phyloP scores from a whole-genome alignment of 495 filamentous ascomycete genomes.

The Achaetomiella virescens region DNA sequence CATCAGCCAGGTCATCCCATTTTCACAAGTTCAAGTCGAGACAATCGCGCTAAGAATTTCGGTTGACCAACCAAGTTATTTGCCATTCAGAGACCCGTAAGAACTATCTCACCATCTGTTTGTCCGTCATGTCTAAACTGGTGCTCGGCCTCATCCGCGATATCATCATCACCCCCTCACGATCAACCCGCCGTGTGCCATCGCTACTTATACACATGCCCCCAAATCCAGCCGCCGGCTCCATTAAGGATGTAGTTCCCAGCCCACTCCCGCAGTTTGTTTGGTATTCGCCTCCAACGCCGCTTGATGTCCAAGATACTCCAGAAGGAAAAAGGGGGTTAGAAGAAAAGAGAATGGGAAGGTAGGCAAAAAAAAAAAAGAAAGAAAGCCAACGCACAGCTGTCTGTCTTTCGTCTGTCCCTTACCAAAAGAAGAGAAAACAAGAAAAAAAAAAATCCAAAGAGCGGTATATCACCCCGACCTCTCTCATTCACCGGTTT shows the following conservation, averaged over 20 bases:
- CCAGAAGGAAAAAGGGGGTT: too few species aligned
- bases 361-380: constrained; percentile 3
- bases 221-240: too few species aligned
- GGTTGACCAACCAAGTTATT: background rate
- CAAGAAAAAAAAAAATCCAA: constrained; percentile 24
- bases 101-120: too few species aligned
- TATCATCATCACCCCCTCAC: background rate
- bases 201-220: background rate
- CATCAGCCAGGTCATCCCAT: too few species aligned
- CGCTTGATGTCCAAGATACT: constrained; percentile 27
- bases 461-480: constrained; percentile 7
- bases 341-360: constrained; percentile 12
- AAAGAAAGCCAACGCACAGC: constrained; percentile 6
- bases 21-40: too few species aligned
- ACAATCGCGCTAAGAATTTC: too few species aligned
- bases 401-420: constrained; percentile 13
- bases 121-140: too few species aligned
- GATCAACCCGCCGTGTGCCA: background rate
- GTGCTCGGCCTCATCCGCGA: background rate
- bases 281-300: constrained; percentile 20
- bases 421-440: constrained; percentile 10
- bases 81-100: background rate
- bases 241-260: background rate
- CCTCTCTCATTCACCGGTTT: background rate
- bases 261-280: background rate